Evolutionary conservation across 352 stramenopile species (phyloP).

Genomic region (Phytophthora fragariae): DNA sequence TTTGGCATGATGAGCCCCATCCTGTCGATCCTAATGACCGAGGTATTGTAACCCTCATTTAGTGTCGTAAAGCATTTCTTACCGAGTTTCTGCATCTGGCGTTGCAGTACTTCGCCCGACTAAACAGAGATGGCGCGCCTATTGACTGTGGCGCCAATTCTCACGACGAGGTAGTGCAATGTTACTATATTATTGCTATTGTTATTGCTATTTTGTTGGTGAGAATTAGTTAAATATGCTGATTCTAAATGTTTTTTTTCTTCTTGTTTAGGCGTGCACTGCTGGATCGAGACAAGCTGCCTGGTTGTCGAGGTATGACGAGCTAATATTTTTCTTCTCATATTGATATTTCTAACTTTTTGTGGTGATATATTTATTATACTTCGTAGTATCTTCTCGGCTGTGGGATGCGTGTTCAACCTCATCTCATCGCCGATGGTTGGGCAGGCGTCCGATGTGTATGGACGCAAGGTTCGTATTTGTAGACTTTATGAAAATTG

Average conservation of each 20-base stretch:
- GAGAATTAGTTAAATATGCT: neutral
- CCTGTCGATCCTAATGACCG: constrained; percentile 70
- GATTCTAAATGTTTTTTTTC: neutral
- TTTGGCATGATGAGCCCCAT: constrained; percentile 75
- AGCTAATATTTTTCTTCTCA: neutral
- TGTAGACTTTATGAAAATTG: neutral
- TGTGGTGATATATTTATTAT: neutral
- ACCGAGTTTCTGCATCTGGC: neutral
- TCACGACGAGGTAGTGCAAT: constrained; percentile 38
- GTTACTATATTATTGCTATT: constrained; percentile 2
- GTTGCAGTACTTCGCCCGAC: constrained; percentile 74
- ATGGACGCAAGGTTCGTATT: constrained; percentile 69
- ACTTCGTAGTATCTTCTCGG: constrained; percentile 57
- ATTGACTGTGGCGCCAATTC: constrained; percentile 69
- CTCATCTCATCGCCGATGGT: constrained; percentile 74
- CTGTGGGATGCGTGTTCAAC: constrained; percentile 57
- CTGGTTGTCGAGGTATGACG: constrained; percentile 66
- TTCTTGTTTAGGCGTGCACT: constrained; percentile 52
- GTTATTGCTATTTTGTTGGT: neutral
- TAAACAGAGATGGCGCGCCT: constrained; percentile 48
- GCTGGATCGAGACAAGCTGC: constrained; percentile 68
- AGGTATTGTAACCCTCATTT: constrained; percentile 39
- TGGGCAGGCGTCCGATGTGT: constrained; percentile 69
- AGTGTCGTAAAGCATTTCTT: constrained; percentile 1
- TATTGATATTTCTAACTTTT: neutral